Base-by-base conservation (phyloP, 202 grass and related monocot species). In the Panicum virgatum region DNA sequence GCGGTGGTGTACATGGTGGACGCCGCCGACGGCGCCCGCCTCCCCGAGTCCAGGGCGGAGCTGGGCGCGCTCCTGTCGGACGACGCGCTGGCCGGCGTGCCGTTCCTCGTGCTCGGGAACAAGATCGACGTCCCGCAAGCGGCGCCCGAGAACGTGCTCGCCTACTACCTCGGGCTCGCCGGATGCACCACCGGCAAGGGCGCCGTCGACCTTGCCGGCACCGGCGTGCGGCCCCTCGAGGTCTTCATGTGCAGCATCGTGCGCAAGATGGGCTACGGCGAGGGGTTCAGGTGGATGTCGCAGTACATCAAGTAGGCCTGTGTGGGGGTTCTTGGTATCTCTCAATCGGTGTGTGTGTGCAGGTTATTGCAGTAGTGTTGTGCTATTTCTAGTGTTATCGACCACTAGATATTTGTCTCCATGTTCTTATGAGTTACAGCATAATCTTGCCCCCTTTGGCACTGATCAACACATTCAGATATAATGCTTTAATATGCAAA, bases 231-330 rank as follows among this genome's bases (percentile, higher is more conserved):
- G 11, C 79, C 85, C 34, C 0, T 87, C 12, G 85, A 87, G 72
- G 1, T 87, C 34, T 87, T 87, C 85, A 87, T 83, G 79, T 87
- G 85, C 79, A 87, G 85, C 79, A 47, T 87, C 0, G 85, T 57
- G 3, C 64, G 79, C 2, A 78, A 78, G 56, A 87, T 72, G 85
- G 85, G 85, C 9, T 87, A 87, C 37, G 56, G 73, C 30, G 79
- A 78, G 0, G 85, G 79, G 34, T 83, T 87, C 34, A 57, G 5
- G 56, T 83, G 85, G 85, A 18, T 87, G 53, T 64, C 85, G 9
- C 72, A 87, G 34, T 82, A 87, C 71, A 82, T 87, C 36, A 80
- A 86, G 60, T 86, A 86, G 84, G 61, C 2, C 32, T 2, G 32
- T 32, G 2, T 32, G 32, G n/a, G n/a, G n/a, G n/a, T n/a, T n/a